phyloP scores from a whole-genome alignment of 1,284 basidiomycete species.

The Puccinia triticina region DNA sequence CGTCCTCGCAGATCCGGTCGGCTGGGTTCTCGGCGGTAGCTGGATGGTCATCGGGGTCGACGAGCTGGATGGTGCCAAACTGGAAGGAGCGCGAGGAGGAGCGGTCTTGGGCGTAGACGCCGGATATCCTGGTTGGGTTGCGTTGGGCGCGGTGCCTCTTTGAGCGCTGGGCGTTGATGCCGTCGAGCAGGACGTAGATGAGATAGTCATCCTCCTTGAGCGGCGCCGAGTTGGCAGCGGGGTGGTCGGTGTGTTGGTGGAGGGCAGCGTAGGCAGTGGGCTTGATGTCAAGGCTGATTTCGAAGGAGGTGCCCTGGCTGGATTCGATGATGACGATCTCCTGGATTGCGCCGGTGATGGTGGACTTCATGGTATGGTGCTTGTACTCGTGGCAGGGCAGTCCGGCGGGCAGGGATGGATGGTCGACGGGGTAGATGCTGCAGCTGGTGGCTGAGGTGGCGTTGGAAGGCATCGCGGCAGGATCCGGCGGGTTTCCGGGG shows the following conservation, averaged over 20 bases:
- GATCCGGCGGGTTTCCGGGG: neutral
- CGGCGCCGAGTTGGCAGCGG: neutral
- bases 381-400: slow-evolving; percentile 31
- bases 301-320: slow-evolving; percentile 18
- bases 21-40: neutral
- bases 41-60: slow-evolving; percentile 34
- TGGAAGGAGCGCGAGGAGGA: slow-evolving; percentile 20
- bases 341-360: slow-evolving; percentile 22
- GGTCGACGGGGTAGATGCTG: slow-evolving; percentile 26
- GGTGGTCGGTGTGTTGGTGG: slow-evolving; percentile 19
- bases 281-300: slow-evolving; percentile 30
- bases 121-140: slow-evolving; percentile 27
- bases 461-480: slow-evolving; percentile 16
- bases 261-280: slow-evolving; percentile 17
- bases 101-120: slow-evolving; percentile 10
- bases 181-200: slow-evolving; percentile 37
- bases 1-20: slow-evolving; percentile 12
- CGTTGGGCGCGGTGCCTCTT: slow-evolving; percentile 36
- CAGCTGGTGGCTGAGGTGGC: slow-evolving; percentile 11
- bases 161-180: slow-evolving; percentile 30
- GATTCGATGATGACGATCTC: slow-evolving; percentile 42
- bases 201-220: slow-evolving; percentile 35
- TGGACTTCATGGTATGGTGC: slow-evolving; percentile 25
- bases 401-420: slow-evolving; percentile 11
- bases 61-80: slow-evolving; percentile 16